Evolutionary conservation across 2,329 filamentous ascomycete species (phyloP).

Genomic region (Colletotrichum theobromicola): DNA sequence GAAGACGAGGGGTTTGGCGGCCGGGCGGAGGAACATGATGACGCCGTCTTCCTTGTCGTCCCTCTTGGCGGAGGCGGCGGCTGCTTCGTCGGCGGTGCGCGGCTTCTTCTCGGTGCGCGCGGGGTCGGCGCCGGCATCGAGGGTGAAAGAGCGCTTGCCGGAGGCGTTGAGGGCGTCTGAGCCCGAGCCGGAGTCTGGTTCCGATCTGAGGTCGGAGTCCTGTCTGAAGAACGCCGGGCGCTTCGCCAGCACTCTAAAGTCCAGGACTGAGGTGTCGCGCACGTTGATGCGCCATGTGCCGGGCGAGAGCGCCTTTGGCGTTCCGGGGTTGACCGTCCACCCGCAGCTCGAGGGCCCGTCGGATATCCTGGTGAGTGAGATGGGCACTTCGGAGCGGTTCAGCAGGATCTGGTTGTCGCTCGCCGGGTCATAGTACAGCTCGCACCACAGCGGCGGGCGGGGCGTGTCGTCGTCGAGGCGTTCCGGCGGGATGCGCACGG

Average conservation of each 20-base stretch:
- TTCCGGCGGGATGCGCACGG: constrained; percentile 59
- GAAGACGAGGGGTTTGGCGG: constrained; percentile 56
- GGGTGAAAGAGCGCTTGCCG: constrained; percentile 55
- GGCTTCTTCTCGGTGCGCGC: constrained; percentile 45
- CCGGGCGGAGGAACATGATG: constrained; percentile 59
- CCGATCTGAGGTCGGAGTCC: constrained; percentile 21
- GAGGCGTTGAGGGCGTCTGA: constrained; percentile 47
- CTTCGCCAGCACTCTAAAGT: constrained; percentile 64
- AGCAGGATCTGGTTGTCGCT: constrained; percentile 63
- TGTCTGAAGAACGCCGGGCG: constrained; percentile 47
- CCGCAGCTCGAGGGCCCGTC: constrained; percentile 39
- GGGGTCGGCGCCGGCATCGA: constrained; percentile 44
- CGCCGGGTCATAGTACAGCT: constrained; percentile 64
- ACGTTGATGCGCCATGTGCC: constrained; percentile 64
- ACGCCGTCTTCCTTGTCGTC: constrained; percentile 50
- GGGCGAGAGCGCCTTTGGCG: constrained; percentile 52
- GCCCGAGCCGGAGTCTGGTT: constrained; percentile 29
- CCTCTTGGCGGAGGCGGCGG: constrained; percentile 21
- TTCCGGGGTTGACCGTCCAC: constrained; percentile 45
- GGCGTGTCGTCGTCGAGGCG: constrained; percentile 43
- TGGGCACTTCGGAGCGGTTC: constrained; percentile 60
- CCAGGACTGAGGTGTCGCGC: constrained; percentile 53
- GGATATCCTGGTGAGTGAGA: constrained; percentile 53
- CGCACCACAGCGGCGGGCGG: constrained; percentile 60
- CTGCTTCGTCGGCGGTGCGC: constrained; percentile 37